phyloP scores from a whole-genome alignment of 805 yeast species.

The Yarrowia phangngaensis region DNA sequence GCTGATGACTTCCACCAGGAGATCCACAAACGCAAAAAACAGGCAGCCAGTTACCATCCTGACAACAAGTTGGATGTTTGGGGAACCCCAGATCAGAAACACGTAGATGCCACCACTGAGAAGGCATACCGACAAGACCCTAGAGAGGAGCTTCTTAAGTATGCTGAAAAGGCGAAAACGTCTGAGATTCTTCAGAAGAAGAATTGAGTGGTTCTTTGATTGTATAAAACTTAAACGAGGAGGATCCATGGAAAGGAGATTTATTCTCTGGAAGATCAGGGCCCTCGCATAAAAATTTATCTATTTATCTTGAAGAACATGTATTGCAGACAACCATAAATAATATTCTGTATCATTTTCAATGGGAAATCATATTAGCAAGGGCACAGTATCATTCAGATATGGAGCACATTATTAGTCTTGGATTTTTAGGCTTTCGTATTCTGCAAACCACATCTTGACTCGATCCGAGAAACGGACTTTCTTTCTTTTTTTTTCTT shows the following conservation, averaged over 20 bases:
- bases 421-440: too few relatives aligned
- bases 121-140: slow-evolving; percentile 36
- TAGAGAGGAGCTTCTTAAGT: slow-evolving; percentile 38
- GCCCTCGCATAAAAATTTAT: too few relatives aligned
- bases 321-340: too few relatives aligned
- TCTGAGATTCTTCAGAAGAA: slow-evolving; percentile 1
- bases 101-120: slow-evolving; percentile 30
- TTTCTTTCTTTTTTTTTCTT: too few relatives aligned
- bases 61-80: slow-evolving; percentile 32
- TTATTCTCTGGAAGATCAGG: too few relatives aligned
- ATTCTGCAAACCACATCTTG: too few relatives aligned
- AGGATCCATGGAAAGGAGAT: not conserved
- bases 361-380: too few relatives aligned
- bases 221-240: not conserved
- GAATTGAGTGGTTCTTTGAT: not conserved
- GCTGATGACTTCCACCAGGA: slow-evolving; percentile 31
- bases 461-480: too few relatives aligned
- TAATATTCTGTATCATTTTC: too few relatives aligned
- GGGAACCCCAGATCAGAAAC: slow-evolving; percentile 33
- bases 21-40: slow-evolving; percentile 24
- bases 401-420: too few relatives aligned
- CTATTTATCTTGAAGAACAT: too few relatives aligned
- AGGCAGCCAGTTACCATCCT: slow-evolving; percentile 29
- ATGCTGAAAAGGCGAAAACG: slow-evolving; percentile 36
- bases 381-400: not conserved